Conservation (phyloP, 2,329 filamentous ascomycete genomes). For the Verruconis gallopava region DNA sequence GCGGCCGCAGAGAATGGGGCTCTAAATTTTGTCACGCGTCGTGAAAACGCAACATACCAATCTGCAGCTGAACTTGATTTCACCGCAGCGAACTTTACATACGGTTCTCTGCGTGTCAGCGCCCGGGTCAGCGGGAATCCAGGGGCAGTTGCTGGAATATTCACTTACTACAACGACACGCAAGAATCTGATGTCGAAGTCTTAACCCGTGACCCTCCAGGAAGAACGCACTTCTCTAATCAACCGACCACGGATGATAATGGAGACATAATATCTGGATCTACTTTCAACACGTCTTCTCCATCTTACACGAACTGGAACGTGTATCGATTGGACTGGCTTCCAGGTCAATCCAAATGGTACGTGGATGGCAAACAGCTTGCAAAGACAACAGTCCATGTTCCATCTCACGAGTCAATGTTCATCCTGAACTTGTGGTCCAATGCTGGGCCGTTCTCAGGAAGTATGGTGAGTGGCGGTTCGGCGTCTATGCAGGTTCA, state of each 20-base stretch:
- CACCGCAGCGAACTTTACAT: slow-evolving; percentile 30
- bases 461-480: slow-evolving; percentile 40
- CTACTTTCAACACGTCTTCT: slow-evolving; percentile 29
- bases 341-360: slow-evolving; percentile 40
- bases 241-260: slow-evolving; percentile 40
- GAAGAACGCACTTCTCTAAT: slow-evolving; percentile 38
- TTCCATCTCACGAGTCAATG: slow-evolving; percentile 31
- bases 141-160: slow-evolving; percentile 44
- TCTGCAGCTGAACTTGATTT: slow-evolving; percentile 38
- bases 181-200: slow-evolving; percentile 43
- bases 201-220: slow-evolving; percentile 32
- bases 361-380: slow-evolving; percentile 40
- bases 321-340: slow-evolving; percentile 49
- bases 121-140: slow-evolving; percentile 30
- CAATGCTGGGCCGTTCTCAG: slow-evolving; percentile 46
- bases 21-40: slow-evolving; percentile 34
- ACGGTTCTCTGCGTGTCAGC: slow-evolving; percentile 35
- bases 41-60: slow-evolving; percentile 27
- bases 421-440: slow-evolving; percentile 46
- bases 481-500: slow-evolving; percentile 46
- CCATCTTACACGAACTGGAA: slow-evolving; percentile 43
- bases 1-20: slow-evolving; percentile 13
- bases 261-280: slow-evolving; percentile 28
- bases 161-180: slow-evolving; percentile 34
- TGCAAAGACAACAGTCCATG: slow-evolving; percentile 42